These are phyloP conservation scores for Sicyos edulis DNA, from an alignment of 306 rosid genomes.

Conservation along the genomic window DNA sequence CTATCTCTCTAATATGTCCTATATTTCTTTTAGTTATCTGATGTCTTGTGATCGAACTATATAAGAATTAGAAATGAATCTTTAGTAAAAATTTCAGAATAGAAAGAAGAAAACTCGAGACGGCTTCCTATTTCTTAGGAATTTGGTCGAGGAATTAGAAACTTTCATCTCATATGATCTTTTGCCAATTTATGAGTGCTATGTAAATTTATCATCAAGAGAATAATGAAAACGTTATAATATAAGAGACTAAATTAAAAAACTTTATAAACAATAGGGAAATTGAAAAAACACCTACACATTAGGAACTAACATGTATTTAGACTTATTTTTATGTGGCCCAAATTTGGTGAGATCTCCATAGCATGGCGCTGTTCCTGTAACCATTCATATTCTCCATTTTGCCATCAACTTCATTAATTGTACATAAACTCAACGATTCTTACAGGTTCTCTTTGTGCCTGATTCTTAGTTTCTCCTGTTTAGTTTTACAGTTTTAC, in stretches of 20 bases:
- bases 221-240: neutral
- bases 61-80: constrained; percentile 1
- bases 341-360: neutral
- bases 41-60: neutral
- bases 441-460: constrained; percentile 4
- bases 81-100: neutral
- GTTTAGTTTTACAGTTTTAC: neutral
- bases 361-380: neutral
- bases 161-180: neutral
- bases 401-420: neutral
- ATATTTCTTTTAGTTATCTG: neutral
- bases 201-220: too few species aligned
- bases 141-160: neutral
- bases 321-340: neutral
- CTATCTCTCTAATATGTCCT: neutral
- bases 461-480: neutral
- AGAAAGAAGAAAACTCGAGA: neutral
- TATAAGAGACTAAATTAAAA: neutral
- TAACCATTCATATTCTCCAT: neutral
- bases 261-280: neutral
- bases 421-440: neutral
- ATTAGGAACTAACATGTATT: neutral
- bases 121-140: neutral
- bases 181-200: neutral
- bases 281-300: neutral